Evolutionary conservation across 495 filamentous ascomycete genomes (phyloP).

Genomic region (Pyrenopolyporus hunteri): DNA sequence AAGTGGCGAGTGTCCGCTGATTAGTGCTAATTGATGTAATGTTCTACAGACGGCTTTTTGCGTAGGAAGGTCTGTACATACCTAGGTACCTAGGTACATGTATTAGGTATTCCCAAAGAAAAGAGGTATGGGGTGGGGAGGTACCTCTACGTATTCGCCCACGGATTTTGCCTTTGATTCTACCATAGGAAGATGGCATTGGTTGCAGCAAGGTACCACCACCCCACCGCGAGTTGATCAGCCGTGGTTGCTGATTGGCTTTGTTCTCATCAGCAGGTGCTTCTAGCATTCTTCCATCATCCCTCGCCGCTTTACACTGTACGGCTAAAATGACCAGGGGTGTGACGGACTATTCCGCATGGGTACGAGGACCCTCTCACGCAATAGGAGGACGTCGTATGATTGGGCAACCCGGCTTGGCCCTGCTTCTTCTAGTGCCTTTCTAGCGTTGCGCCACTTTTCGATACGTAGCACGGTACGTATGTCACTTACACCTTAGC

Average conservation of each 20-base stretch:
- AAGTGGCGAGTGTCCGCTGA: too few relatives aligned
- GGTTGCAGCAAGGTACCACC: constrained; percentile 8
- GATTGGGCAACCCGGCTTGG: constrained; percentile 34
- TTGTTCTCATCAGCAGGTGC: constrained; percentile 36
- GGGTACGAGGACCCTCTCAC: constrained; percentile 35
- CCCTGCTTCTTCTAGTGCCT: constrained; percentile 45
- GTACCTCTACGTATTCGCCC: not conserved
- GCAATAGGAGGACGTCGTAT: constrained; percentile 25
- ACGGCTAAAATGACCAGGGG: constrained; percentile 34
- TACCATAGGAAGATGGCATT: constrained; percentile 1
- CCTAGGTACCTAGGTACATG: not conserved
- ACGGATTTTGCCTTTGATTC: not conserved
- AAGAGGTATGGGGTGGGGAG: too few relatives aligned
- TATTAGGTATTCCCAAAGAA: too few relatives aligned
- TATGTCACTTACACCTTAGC: constrained; percentile 22
- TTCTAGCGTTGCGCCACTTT: constrained; percentile 48
- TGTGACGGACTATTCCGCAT: constrained; percentile 36
- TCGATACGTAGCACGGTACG: constrained; percentile 20
- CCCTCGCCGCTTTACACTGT: constrained; percentile 35
- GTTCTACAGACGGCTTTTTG: too few relatives aligned
- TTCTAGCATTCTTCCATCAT: constrained; percentile 43
- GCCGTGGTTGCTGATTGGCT: constrained; percentile 30
- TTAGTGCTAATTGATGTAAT: too few relatives aligned
- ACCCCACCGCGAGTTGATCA: constrained; percentile 18
- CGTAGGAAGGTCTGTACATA: not conserved